Base-by-base conservation (phyloP, 257 asterid species). In the Paulownia fortunei region DNA sequence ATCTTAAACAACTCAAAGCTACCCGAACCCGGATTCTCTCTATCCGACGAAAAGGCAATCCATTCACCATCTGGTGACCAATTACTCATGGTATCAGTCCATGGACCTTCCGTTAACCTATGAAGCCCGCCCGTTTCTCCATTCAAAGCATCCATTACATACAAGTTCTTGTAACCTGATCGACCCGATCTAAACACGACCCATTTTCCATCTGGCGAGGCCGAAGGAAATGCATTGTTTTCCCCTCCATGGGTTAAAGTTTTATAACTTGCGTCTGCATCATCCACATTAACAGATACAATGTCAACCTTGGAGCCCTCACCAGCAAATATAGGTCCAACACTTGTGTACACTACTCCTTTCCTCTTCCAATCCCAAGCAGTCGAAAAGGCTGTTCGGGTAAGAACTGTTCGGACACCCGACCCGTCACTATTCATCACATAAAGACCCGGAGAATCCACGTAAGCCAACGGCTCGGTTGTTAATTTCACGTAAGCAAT, bases 61-160 rank as follows among this genome's bases (percentile, higher is more conserved):
- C 98, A 92, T 27, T 94, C 91, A 0, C 95, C 97, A 51, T 91
- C 87, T 0, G 98, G 98, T 0, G 98, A 94, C 98, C 98, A 94
- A 58, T 84, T 94, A 64, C 96, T 81, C 98, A 94, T 94, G 0
- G 98, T 94, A 73, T 94, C 98, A 0, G 92, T 80, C 98, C 98
- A 94, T 0, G 96, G 82, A 6, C 98, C 98, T 6, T 88, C 88
- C 0, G 98, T 91, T 27, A 94, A 79, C 80, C 82, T 78, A 51
- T 77, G 30, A 8, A 94, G 87, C 67, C 91, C 87, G 5, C 82
- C 89, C n/a, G 46, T n/a, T 78, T 94, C 98, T 23, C 98, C 98
- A 0, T 89, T 64, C 61, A 88, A 34, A 4, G 98, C 93, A 54
- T 94, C 98, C 98, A 94, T 92, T 1, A 94, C 84, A 80, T 92